A percentile compares a stretch with the other conserved stretches of the same genome.
These are phyloP conservation scores for Singerocomus inundabilis DNA, from an alignment of 1,284 basidiomycete species.

Conservation along the genomic window DNA sequence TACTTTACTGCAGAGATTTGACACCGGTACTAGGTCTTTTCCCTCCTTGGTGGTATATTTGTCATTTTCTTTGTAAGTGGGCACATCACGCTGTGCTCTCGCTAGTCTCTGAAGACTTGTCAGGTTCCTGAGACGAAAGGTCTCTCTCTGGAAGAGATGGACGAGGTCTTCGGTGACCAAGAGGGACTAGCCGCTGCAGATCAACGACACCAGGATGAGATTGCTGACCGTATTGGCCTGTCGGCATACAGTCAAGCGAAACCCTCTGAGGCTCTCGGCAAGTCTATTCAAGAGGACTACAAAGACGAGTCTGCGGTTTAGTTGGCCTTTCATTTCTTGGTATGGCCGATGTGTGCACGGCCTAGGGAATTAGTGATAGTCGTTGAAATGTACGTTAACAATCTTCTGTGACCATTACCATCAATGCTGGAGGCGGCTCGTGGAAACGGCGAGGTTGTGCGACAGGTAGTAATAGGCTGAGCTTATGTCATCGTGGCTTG, in stretches of 20 bases:
- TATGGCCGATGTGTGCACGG: not conserved
- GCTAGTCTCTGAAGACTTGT: not conserved
- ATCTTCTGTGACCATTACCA: not conserved
- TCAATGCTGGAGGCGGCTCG: not conserved
- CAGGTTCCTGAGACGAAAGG: slow-evolving; percentile 70
- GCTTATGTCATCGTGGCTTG: too few relatives aligned
- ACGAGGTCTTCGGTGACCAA: slow-evolving; percentile 60
- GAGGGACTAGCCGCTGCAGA: slow-evolving; percentile 53
- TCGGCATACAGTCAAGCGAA: slow-evolving; percentile 22
- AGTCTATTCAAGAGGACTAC: slow-evolving; percentile 14
- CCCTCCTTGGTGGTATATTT: slow-evolving; percentile 62
- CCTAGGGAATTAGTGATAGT: not conserved
- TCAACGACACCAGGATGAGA: slow-evolving; percentile 51
- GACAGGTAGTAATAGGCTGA: too few relatives aligned
- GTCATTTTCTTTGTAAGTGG: slow-evolving; percentile 56
- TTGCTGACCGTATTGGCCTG: slow-evolving; percentile 59
- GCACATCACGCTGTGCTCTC: not conserved
- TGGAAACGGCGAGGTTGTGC: not conserved
- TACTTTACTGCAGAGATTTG: not conserved
- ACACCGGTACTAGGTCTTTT: slow-evolving; percentile 46
- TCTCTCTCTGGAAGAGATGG: slow-evolving; percentile 68
- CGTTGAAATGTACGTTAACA: not conserved
- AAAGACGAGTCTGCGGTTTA: not conserved
- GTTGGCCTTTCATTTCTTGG: not conserved
- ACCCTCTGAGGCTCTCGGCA: slow-evolving; percentile 6